phyloP scores from a whole-genome alignment of 129 eudicot genomes.

The Heracleum sosnowskyi region DNA sequence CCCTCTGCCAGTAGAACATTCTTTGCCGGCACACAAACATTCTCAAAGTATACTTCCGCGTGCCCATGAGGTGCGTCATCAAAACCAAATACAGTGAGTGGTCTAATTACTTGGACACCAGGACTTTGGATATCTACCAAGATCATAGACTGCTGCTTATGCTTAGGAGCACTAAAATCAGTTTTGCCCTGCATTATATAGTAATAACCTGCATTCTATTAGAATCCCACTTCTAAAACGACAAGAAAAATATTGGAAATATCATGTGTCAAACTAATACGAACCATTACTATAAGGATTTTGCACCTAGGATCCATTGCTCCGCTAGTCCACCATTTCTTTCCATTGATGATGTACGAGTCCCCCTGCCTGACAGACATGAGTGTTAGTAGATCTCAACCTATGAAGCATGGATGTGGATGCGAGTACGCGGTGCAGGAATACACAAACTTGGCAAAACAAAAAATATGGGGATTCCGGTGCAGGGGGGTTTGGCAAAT shows the following conservation, averaged over 20 bases:
- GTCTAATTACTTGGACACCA: constrained; percentile 67
- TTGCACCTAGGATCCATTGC: constrained; percentile 99
- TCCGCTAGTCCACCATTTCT: constrained; percentile 99
- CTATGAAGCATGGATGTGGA: too few species aligned
- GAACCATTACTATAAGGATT: constrained; percentile 88
- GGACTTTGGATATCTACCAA: constrained; percentile 80
- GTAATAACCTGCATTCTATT: constrained; percentile 5
- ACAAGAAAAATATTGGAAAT: background rate
- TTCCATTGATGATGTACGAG: constrained; percentile 76
- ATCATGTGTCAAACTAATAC: constrained; percentile 13
- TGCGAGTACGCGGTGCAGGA: too few species aligned
- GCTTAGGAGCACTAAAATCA: constrained; percentile 70
- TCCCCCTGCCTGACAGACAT: constrained; percentile 62
- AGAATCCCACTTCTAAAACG: background rate
- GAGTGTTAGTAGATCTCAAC: background rate
- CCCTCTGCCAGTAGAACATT: constrained; percentile 93
- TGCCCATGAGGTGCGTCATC: constrained; percentile 99
- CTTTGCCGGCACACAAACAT: constrained; percentile 72
- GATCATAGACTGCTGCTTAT: constrained; percentile 95
- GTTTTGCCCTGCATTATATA: constrained; percentile 81
- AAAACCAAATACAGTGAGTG: constrained; percentile 86
- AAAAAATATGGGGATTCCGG: too few species aligned
- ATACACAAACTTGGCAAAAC: too few species aligned
- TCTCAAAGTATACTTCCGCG: constrained; percentile 75
- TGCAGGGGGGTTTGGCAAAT: too few species aligned